Evolutionary conservation across 2,329 filamentous ascomycete species (phyloP), one percentile per base, ranked within the genome.

Genomic region (Pseudogymnoascus sp.): DNA sequence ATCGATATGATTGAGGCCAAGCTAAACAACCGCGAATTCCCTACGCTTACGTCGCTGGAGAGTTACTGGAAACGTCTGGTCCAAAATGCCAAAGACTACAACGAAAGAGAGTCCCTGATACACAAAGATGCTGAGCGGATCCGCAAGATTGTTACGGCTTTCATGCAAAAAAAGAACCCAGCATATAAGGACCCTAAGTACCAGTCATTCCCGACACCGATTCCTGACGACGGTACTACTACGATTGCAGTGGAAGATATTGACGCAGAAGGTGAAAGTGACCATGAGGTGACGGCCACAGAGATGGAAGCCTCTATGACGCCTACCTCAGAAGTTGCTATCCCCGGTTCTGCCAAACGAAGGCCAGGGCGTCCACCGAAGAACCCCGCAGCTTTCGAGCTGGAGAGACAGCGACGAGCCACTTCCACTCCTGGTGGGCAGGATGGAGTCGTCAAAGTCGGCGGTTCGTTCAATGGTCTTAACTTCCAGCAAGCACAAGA

Each of bases 41-140:
- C 81, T 12, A 88, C 78, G 61, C 80, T 96, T 60, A 86, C 90
- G 5, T 81, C 87, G 60, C 78, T 96, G 11, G 92, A 96, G 75
- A 87, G 89, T 71, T 93, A 93, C 73, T 84, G 93, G 72, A 96
- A 95, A 78, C 87, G 91, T 67, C 89, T 96, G 82, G 88, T 96
- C 63, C 83, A 86, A 67, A 96, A 96, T 72, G 90, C 90, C 37
- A 96, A 96, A 75, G 86, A 91, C 62, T 95, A 86, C 76, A 93
- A 93, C 71, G 81, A 87, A 65, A 88, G 88, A 69, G 83, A 82
- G 47, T 91, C 90, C 0, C 78, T 85, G 64, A 81, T 89, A 39
- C 93, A 88, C 72, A 88, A 91, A 47, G 91, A 96, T 77, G 91
- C 92, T 7, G 92, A 96, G 75, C 86, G 91, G 60, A 84, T 96